Conservation (phyloP, 106 monocot genomes). For the Allium cepa region DNA sequence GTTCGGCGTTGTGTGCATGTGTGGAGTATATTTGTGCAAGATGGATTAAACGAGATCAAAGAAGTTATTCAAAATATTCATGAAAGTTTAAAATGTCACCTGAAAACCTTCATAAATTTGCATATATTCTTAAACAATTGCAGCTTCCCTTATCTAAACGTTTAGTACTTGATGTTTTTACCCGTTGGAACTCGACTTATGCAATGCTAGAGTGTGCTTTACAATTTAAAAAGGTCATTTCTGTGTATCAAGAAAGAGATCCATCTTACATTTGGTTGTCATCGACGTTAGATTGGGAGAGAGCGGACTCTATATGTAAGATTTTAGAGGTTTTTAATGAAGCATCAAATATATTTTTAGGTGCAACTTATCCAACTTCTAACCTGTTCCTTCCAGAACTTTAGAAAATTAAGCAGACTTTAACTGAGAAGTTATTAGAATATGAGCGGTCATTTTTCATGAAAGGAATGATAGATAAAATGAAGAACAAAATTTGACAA, state of each 20-base stretch:
- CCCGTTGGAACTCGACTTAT: neutral
- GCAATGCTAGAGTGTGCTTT: neutral
- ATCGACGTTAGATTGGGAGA: neutral
- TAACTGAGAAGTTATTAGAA: no score
- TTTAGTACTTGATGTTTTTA: neutral
- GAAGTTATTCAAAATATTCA: neutral
- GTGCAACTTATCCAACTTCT: neutral
- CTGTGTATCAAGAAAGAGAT: neutral
- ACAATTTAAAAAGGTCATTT: neutral
- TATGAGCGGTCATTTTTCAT: no score
- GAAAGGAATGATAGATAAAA: no score
- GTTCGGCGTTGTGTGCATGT: no score
- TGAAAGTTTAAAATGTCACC: neutral
- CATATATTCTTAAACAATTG: neutral
- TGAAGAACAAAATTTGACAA: no score
- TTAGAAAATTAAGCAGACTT: neutral
- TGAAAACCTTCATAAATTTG: neutral
- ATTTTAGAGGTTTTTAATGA: neutral
- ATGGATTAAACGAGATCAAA: no score
- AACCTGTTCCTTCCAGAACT: neutral
- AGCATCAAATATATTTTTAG: neutral
- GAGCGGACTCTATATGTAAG: neutral
- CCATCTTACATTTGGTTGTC: neutral
- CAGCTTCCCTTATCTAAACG: neutral
- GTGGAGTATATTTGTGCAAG: no score